A percentile compares a stretch with the other conserved stretches of the same genome.
Conservation (phyloP, 2,329 filamentous ascomycete species). For the Trichoderma sp. region DNA sequence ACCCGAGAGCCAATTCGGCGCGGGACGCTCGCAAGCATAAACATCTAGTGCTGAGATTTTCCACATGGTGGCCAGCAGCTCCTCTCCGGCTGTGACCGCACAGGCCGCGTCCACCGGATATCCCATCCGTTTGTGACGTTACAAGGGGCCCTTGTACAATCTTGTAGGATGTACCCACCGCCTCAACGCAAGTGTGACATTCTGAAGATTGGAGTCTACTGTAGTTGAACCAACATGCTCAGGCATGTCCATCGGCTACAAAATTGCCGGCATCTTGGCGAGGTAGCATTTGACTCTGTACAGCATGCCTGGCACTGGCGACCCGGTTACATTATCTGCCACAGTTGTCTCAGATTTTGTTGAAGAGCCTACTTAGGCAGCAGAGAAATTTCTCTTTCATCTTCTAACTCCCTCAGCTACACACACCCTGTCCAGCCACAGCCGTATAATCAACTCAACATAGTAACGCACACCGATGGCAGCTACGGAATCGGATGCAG, state of each 20-base stretch:
- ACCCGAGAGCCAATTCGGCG: neutral
- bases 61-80: neutral
- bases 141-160: neutral
- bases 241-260: neutral
- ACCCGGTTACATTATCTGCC: neutral
- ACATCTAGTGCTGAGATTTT: conserved; percentile 1
- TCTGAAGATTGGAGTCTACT: neutral
- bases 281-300: neutral
- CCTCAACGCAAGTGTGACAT: conserved; percentile 11
- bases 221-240: neutral
- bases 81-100: neutral
- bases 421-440: conserved; percentile 8
- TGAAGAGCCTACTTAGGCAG: conserved; percentile 5
- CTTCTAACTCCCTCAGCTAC: conserved; percentile 8
- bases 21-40: conserved; percentile 7
- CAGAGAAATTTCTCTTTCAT: neutral
- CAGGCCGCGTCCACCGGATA: conserved; percentile 8
- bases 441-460: neutral
- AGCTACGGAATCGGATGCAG: conserved; percentile 3
- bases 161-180: neutral
- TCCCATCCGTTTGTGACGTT: neutral
- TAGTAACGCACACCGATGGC: neutral
- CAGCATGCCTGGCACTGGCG: neutral
- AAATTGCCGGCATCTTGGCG: neutral
- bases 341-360: neutral